Evolutionary conservation across 2,329 filamentous ascomycete species (phyloP).

Genomic region (Ceratocystis alfenasii): DNA sequence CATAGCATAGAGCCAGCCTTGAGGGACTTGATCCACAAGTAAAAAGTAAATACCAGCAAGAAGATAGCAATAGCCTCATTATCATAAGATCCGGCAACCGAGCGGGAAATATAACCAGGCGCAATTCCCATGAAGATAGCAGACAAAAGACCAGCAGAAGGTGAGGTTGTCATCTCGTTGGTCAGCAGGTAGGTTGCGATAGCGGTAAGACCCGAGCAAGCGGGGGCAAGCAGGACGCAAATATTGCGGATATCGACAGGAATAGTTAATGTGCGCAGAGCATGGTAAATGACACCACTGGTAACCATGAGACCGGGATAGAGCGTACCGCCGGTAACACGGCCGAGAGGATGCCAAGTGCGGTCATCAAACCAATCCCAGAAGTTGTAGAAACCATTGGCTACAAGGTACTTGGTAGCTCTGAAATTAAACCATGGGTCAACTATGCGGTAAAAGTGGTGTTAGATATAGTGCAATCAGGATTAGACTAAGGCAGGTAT

Average conservation of each 20-base stretch:
- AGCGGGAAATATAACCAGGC: conserved; percentile 94
- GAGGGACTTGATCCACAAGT: conserved; percentile 95
- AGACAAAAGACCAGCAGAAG: conserved; percentile 86
- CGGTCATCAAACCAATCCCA: conserved; percentile 99
- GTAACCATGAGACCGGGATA: conserved; percentile 99
- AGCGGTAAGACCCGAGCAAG: conserved; percentile 85
- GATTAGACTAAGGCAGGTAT: conserved; percentile 25
- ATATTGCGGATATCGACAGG: conserved; percentile 98
- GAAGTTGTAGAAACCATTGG: conserved; percentile 96
- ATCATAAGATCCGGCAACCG: conserved; percentile 95
- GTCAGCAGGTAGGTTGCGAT: conserved; percentile 90
- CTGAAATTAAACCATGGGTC: conserved; percentile 99
- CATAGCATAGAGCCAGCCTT: conserved; percentile 95
- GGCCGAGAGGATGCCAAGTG: conserved; percentile 97
- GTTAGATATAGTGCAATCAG: conserved; percentile 17
- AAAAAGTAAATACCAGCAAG: conserved; percentile 96
- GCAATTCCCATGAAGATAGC: conserved; percentile 96
- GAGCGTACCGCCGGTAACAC: conserved; percentile 96
- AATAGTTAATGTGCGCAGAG: conserved; percentile 74
- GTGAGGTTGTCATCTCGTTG: conserved; percentile 91
- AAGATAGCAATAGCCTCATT: conserved; percentile 99
- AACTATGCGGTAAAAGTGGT: conserved; percentile 43
- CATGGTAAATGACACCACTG: conserved; percentile 90
- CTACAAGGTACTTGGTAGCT: conserved; percentile 92
- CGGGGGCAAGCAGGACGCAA: conserved; percentile 90